Base-by-base conservation (phyloP, 2,329 filamentous ascomycete species). In the Colletotrichum kahawae region DNA sequence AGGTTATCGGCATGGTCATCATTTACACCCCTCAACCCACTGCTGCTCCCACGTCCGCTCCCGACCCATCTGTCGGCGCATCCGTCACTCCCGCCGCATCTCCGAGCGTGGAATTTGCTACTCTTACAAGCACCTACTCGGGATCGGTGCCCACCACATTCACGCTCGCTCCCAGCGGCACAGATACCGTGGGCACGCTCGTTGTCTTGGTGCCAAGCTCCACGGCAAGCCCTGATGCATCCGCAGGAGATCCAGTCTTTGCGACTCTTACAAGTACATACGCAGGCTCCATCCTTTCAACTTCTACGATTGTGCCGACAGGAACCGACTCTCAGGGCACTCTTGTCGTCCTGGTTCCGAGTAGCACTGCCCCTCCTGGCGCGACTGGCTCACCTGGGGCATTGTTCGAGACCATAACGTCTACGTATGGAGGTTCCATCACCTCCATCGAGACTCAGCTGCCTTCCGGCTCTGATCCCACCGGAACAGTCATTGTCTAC, bases 401-500 rank as follows among this genome's bases (percentile, higher is more conserved):
- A 4, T 51, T 29, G 7, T 73, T 60, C 33, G 62, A 71, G n/a
- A 76, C 70, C 7, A 59, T 70, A 0, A 73, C 73, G 7, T 64
- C 70, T 5, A 74, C 27, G 3, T 76, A 76, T 24, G 62, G 21
- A 24, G 72, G 72, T n/a, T 71, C 68, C 2, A 62, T 67, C 3
- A 75, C 56, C 1, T 75, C 68, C 1, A 24, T 67, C 33, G 68
- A 72, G 56, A 76, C 73, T 27, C 34, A 68, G 2, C 29, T 21
- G 27, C 73, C 73, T 16, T 69, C 73, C 4, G 70, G 64, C 21
- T 34, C 27, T 7, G 73, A 60, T 21, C 14, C 36, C 4, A 74
- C 70, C 12, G 70, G 73, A 34, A 76, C 73, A 4, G 38, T 76
- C 7, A 34, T 76, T 5, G 60, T 76, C 5, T 21, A 74, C 21